phyloP scores from a whole-genome alignment of 768 basidiomycete species.

The Zangia roseola region DNA sequence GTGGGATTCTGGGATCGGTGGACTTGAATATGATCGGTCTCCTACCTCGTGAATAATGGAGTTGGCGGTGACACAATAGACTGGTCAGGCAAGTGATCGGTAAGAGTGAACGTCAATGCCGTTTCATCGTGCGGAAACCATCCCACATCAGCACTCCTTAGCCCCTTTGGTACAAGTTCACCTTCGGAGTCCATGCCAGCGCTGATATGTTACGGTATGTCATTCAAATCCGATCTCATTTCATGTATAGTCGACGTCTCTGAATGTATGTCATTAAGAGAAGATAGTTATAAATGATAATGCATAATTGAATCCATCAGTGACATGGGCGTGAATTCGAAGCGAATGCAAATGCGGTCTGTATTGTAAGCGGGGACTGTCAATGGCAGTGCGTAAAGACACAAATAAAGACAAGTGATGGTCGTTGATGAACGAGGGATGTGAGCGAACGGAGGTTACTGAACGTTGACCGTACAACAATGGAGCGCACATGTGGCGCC shows the following conservation, averaged over 20 bases:
- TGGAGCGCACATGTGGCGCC: constrained; percentile 19
- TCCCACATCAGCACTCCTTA: too few species aligned
- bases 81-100: too few species aligned
- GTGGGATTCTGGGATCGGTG: constrained; percentile 76
- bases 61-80: too few species aligned
- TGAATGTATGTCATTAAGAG: constrained; percentile 25
- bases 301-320: constrained; percentile 27
- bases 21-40: background rate
- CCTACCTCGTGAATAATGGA: background rate
- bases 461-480: constrained; percentile 23
- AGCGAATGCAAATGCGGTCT: constrained; percentile 17
- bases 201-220: too few species aligned
- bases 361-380: constrained; percentile 11
- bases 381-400: constrained; percentile 17
- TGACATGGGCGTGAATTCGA: constrained; percentile 23
- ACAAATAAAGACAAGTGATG: constrained; percentile 25
- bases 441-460: constrained; percentile 15
- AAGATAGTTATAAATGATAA: constrained; percentile 28
- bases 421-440: constrained; percentile 17
- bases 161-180: background rate
- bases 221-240: background rate
- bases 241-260: constrained; percentile 1
- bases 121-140: too few species aligned
- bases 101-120: too few species aligned
- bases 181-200: too few species aligned